Evolutionary conservation across 1,284 basidiomycete genomes (phyloP).

Genomic region (Pseudozyma hubeiensis): DNA sequence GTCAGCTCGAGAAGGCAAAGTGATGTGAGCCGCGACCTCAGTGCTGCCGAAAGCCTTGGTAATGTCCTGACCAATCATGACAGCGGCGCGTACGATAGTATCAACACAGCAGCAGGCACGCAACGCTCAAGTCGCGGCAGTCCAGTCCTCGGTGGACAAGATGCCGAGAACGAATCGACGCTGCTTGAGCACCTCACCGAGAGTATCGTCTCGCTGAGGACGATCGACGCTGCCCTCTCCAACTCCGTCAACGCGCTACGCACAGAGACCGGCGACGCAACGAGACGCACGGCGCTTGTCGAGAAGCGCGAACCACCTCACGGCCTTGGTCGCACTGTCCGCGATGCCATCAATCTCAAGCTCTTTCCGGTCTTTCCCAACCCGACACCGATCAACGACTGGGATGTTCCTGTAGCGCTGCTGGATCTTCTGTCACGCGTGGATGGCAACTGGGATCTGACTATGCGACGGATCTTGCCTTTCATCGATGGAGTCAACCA

Average conservation of each 20-base stretch:
- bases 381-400: constrained; percentile 87
- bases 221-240: constrained; percentile 53
- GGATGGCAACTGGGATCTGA: constrained; percentile 95
- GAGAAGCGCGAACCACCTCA: constrained; percentile 61
- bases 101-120: constrained; percentile 35
- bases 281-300: constrained; percentile 31
- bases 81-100: constrained; percentile 24
- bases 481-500: constrained; percentile 92
- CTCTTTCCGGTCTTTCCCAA: constrained; percentile 97
- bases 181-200: constrained; percentile 43
- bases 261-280: constrained; percentile 17
- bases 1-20: constrained; percentile 27
- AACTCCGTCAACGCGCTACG: constrained; percentile 41
- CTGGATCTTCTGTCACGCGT: constrained; percentile 83
- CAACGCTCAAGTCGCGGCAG: constrained; percentile 41
- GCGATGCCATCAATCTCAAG: constrained; percentile 74
- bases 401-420: constrained; percentile 93
- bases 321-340: constrained; percentile 65
- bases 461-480: constrained; percentile 78
- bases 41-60: constrained; percentile 39
- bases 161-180: constrained; percentile 5
- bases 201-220: constrained; percentile 50
- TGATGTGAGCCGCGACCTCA: constrained; percentile 37
- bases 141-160: constrained; percentile 9
- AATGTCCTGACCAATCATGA: constrained; percentile 27